Conservation (phyloP, 805 yeast genomes). For the Yarrowia phangngaensis region DNA sequence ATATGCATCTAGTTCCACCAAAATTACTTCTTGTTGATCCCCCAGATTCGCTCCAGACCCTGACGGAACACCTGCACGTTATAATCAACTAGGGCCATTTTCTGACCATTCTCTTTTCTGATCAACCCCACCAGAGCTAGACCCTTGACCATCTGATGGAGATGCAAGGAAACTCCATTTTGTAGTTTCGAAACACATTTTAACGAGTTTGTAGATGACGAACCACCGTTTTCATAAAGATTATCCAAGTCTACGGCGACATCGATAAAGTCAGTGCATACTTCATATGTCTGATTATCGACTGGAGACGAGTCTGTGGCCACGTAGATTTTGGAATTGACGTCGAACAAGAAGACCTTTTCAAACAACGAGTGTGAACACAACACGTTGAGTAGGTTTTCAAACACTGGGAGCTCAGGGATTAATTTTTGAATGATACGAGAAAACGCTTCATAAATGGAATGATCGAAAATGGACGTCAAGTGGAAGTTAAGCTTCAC, state of each 20-base stretch:
- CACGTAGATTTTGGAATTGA: conserved; percentile 86
- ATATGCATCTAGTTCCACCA: not conserved
- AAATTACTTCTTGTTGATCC: conserved; percentile 15
- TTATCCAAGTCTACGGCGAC: conserved; percentile 80
- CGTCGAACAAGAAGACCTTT: conserved; percentile 87
- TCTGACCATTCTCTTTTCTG: conserved; percentile 57
- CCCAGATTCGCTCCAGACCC: conserved; percentile 51
- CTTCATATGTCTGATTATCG: conserved; percentile 91
- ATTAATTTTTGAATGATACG: conserved; percentile 88
- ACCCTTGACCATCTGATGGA: conserved; percentile 90
- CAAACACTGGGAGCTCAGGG: conserved; percentile 82
- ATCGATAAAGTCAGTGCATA: conserved; percentile 95
- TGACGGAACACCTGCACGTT: conserved; percentile 77
- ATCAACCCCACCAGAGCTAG: conserved; percentile 85
- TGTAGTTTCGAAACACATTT: conserved; percentile 71
- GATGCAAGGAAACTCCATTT: conserved; percentile 77
- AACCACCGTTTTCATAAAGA: conserved; percentile 35
- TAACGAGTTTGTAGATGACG: conserved; percentile 34
- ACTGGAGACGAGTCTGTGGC: conserved; percentile 96
- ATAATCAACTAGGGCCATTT: conserved; percentile 72
- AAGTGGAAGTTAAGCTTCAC: conserved; percentile 87
- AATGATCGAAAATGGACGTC: conserved; percentile 92
- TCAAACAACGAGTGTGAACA: conserved; percentile 88
- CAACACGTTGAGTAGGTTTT: conserved; percentile 80
- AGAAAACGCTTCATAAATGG: conserved; percentile 92